phyloP scores from a whole-genome alignment of 805 yeast species.

The Wickerhamomyces canadensis region DNA sequence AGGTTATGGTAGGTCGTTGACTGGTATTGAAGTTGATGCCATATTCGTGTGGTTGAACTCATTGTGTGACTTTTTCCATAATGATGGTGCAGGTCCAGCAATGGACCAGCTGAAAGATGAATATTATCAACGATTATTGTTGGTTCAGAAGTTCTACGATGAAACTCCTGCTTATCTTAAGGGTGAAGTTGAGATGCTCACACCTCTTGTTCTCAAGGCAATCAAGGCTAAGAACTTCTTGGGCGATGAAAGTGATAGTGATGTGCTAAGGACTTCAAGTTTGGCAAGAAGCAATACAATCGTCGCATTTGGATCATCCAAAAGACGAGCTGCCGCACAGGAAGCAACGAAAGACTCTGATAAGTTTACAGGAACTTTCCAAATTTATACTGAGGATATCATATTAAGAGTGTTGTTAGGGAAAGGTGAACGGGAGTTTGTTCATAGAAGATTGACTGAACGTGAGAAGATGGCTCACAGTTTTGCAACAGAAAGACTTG shows the following conservation, averaged over 20 bases:
- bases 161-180: constrained; percentile 40
- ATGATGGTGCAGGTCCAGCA: constrained; percentile 78
- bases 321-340: constrained; percentile 43
- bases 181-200: constrained; percentile 52
- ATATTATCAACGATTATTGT: constrained; percentile 56
- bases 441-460: constrained; percentile 52
- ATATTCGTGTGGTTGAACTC: constrained; percentile 65
- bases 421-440: constrained; percentile 55
- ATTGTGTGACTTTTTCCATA: constrained; percentile 73
- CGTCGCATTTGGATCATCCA: constrained; percentile 64
- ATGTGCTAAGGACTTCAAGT: too few species aligned
- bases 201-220: constrained; percentile 47
- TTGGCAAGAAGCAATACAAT: constrained; percentile 63
- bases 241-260: constrained; percentile 27
- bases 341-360: constrained; percentile 34
- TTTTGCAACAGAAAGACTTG: constrained; percentile 28
- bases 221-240: constrained; percentile 41
- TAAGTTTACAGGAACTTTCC: constrained; percentile 35
- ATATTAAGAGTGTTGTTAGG: constrained; percentile 66
- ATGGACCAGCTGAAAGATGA: constrained; percentile 54
- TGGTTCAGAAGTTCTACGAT: constrained; percentile 64
- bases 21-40: constrained; percentile 57
- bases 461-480: constrained; percentile 41
- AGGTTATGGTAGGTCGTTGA: constrained; percentile 51
- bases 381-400: constrained; percentile 53